These are phyloP conservation scores for Hypholoma sublateritium DNA, from an alignment of 768 basidiomycete genomes.

Conservation along the genomic window DNA sequence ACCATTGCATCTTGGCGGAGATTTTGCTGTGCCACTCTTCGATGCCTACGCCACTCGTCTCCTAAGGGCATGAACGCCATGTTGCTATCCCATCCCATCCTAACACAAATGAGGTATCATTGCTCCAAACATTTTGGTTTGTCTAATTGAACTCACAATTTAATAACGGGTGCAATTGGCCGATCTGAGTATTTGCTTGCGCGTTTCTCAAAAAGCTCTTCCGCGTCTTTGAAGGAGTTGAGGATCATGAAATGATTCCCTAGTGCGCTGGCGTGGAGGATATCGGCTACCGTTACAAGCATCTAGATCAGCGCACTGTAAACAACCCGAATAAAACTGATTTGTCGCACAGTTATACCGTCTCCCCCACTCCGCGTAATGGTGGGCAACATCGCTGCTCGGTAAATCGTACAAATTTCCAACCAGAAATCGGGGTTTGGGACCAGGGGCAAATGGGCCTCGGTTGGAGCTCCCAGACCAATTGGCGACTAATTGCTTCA, in stretches of 20 bases:
- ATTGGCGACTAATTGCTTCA: no score
- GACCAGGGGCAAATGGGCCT: background rate
- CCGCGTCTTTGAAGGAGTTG: slow-evolving; percentile 18
- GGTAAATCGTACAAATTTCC: slow-evolving; percentile 4
- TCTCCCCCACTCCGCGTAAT: slow-evolving; percentile 3
- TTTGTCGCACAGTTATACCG: background rate
- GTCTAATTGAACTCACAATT: background rate
- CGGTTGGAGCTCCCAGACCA: no score
- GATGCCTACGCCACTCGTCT: slow-evolving; percentile 32
- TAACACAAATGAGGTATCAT: background rate
- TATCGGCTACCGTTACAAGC: slow-evolving; percentile 4
- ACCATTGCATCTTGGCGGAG: slow-evolving; percentile 25
- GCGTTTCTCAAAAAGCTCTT: slow-evolving; percentile 36
- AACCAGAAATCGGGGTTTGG: slow-evolving; percentile 1
- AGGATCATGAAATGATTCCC: slow-evolving; percentile 24
- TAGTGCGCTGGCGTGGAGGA: slow-evolving; percentile 20
- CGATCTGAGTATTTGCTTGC: slow-evolving; percentile 45
- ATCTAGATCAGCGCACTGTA: background rate
- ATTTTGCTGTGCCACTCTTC: slow-evolving; percentile 32
- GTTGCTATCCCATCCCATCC: slow-evolving; percentile 35
- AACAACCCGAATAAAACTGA: background rate
- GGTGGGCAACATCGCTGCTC: background rate
- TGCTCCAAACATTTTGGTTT: background rate
- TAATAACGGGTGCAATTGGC: slow-evolving; percentile 25
- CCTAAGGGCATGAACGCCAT: slow-evolving; percentile 31